Evolutionary conservation across 306 rosid genomes (phyloP).

Genomic region (Cicer yamashitae): DNA sequence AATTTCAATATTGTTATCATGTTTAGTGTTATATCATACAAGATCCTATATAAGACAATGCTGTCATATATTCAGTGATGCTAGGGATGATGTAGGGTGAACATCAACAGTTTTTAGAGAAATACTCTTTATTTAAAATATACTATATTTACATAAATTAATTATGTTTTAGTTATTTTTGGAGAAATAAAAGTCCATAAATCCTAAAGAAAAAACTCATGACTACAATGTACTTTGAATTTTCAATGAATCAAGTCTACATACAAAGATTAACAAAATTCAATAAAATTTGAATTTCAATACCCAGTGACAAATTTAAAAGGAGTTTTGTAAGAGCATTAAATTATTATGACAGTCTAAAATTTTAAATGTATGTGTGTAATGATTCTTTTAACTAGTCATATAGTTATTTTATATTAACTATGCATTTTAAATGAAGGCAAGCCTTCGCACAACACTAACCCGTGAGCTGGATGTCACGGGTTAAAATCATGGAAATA

Average conservation of each 20-base stretch:
- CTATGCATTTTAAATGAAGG: not conserved
- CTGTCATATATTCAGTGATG: not conserved
- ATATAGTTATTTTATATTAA: not conserved
- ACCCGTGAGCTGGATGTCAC: too few relatives aligned
- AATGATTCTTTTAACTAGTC: not conserved
- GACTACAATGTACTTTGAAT: not conserved
- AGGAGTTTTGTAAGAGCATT: not conserved
- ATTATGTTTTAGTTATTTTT: not conserved
- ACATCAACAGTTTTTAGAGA: not conserved
- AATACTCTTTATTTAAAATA: not conserved
- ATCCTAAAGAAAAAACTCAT: not conserved
- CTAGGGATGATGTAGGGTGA: not conserved
- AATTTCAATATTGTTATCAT: not conserved
- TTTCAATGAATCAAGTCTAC: not conserved
- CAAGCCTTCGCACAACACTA: not conserved
- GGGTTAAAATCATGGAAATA: too few relatives aligned
- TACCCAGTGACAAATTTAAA: not conserved
- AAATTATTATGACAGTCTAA: not conserved
- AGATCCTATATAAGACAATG: constrained; percentile 3
- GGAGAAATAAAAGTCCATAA: not conserved
- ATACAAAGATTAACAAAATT: not conserved
- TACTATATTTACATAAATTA: not conserved
- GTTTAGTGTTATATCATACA: not conserved
- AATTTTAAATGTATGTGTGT: not conserved
- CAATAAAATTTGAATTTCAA: not conserved